A percentile compares a stretch with the other conserved stretches of the same genome.
Conservation (phyloP, 2,329 filamentous ascomycete genomes). For the Furcasterigmium furcatum region DNA sequence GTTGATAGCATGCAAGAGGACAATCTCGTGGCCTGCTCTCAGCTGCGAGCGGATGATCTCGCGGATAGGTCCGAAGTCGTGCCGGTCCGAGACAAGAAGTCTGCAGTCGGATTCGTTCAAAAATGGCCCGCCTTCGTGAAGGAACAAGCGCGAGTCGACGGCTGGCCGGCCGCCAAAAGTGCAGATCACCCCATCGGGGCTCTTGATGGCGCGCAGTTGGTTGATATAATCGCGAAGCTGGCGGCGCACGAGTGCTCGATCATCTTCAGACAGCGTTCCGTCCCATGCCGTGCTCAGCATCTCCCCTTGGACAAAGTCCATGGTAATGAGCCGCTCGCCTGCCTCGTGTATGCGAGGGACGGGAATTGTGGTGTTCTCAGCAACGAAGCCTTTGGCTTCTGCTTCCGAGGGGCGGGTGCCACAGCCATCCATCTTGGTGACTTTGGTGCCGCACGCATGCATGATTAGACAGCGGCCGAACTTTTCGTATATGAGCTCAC, state of each 20-base stretch:
- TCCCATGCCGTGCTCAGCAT: conserved; percentile 8
- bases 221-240: conserved; percentile 17
- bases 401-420: conserved; percentile 24
- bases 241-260: conserved; percentile 9
- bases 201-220: conserved; percentile 17
- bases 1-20: conserved; percentile 42
- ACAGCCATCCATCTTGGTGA: no score
- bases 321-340: conserved; percentile 35
- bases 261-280: conserved; percentile 8
- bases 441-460: no score
- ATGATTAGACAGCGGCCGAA: no score
- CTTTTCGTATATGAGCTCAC: no score
- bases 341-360: conserved; percentile 39
- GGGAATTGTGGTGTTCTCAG: conserved; percentile 35
- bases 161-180: conserved; percentile 22
- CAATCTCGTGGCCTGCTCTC: conserved; percentile 20
- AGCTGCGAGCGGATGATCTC: conserved; percentile 24
- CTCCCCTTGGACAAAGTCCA: conserved; percentile 30
- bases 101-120: conserved; percentile 1
- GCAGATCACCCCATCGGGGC: conserved; percentile 12
- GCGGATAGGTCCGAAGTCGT: conserved; percentile 18
- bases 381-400: conserved; percentile 34
- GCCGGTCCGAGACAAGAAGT: conserved; percentile 21
- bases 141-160: conserved; percentile 19
- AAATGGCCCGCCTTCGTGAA: no score